Conservation (phyloP, 176 grass and related monocot species). For the Cocos nucifera region DNA sequence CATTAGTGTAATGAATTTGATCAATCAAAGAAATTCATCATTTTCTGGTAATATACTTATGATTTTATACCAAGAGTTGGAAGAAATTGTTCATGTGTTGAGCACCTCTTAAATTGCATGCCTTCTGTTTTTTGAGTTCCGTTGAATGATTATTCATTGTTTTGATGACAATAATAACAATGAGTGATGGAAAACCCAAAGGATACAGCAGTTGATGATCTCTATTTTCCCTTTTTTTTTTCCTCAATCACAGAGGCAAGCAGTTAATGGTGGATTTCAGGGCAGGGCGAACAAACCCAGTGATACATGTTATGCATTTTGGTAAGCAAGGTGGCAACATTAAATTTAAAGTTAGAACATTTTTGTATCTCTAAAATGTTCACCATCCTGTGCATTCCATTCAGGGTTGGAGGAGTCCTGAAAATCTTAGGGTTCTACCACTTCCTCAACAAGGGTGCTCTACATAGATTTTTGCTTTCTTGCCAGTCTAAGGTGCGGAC, state of each 20-base stretch:
- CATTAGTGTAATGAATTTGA: no score
- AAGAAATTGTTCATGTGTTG: no score
- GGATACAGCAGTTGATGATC: background rate
- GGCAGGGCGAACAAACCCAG: conserved; percentile 71
- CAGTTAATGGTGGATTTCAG: conserved; percentile 61
- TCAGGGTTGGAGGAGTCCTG: conserved; percentile 71
- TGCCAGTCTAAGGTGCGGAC: conserved; percentile 63
- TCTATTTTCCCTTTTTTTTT: conserved; percentile 1
- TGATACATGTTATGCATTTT: conserved; percentile 96
- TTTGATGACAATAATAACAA: no score
- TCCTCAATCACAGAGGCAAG: conserved; percentile 45
- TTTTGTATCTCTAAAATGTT: background rate
- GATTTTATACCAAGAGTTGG: no score
- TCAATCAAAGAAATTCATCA: no score
- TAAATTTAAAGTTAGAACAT: background rate
- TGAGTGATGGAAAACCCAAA: no score
- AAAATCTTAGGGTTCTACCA: conserved; percentile 65
- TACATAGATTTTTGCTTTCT: conserved; percentile 56
- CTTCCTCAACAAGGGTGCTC: conserved; percentile 40
- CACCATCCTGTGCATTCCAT: conserved; percentile 4
- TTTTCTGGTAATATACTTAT: no score
- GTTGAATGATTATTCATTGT: no score
- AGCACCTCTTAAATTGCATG: no score
- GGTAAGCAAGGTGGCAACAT: conserved; percentile 26
- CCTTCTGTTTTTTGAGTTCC: no score